A percentile compares a stretch with the other conserved stretches of the same genome.
phyloP scores from a whole-genome alignment of 139 green algal species.

The Chlorella sorokiniana region DNA sequence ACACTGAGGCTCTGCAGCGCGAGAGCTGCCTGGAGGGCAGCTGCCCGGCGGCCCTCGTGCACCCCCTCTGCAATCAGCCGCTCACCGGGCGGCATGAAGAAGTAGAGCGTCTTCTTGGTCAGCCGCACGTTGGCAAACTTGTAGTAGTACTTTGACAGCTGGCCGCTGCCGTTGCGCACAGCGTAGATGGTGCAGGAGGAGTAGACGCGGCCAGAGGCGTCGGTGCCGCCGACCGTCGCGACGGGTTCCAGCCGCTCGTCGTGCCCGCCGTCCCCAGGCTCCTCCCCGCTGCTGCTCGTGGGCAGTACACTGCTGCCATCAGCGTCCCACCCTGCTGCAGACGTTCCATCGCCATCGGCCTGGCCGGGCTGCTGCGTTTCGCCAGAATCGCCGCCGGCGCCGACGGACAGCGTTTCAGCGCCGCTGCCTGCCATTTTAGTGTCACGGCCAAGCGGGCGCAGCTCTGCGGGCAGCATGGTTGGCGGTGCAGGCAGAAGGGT shows the following conservation, averaged over 20 bases:
- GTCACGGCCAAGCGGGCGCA: not conserved
- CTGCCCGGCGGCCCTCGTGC: not conserved
- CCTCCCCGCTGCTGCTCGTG: too few relatives aligned
- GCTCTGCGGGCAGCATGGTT: not conserved
- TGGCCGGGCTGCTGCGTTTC: not conserved
- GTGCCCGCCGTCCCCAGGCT: not conserved
- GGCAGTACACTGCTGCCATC: not conserved
- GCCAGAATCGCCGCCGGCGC: not conserved
- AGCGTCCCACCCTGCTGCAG: not conserved
- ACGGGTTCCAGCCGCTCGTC: not conserved
- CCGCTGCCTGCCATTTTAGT: not conserved
- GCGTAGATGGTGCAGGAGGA: slow-evolving; percentile 20
- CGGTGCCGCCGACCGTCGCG: not conserved
- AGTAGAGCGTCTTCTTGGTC: slow-evolving; percentile 28
- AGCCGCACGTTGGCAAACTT: slow-evolving; percentile 29
- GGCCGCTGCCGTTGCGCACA: slow-evolving; percentile 26
- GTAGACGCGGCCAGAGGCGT: not conserved
- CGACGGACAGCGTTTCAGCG: not conserved
- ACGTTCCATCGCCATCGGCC: not conserved
- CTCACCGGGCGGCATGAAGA: slow-evolving; percentile 23
- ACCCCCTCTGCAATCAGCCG: not conserved
- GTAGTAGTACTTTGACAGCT: slow-evolving; percentile 32
- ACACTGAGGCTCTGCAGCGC: too few relatives aligned
- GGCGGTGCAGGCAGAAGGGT: not conserved
- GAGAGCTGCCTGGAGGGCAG: not conserved